Evolutionary conservation across 179 eudicot genomes (phyloP).

Genomic region (Beta corolliflora): DNA sequence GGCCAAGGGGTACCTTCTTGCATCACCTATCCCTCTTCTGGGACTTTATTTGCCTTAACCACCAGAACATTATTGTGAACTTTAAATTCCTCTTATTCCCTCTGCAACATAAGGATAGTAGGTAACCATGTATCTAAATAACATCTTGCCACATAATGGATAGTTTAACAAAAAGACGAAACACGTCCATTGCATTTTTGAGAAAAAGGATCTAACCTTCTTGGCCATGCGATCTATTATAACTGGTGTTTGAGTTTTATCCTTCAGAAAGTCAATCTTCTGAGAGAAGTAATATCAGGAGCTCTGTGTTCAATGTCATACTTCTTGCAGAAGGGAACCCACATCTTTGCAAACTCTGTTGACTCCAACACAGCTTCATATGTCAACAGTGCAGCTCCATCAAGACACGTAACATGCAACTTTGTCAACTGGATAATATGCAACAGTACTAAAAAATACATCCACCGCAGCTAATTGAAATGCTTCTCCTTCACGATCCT

Average conservation of each 20-base stretch:
- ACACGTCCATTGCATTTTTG: background rate
- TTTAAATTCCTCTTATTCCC: constrained; percentile 86
- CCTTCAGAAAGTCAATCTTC: constrained; percentile 74
- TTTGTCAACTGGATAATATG: constrained; percentile 84
- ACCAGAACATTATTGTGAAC: constrained; percentile 73
- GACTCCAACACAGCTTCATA: constrained; percentile 84
- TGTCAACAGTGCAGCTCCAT: constrained; percentile 88
- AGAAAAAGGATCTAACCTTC: constrained; percentile 50
- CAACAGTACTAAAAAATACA: constrained; percentile 85
- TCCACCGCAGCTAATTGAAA: constrained; percentile 87
- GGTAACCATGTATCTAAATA: background rate
- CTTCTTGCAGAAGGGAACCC: constrained; percentile 89
- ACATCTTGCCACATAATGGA: background rate
- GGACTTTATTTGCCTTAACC: constrained; percentile 75
- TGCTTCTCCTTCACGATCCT: constrained; percentile 81
- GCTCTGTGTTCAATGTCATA: constrained; percentile 80
- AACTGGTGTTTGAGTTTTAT: constrained; percentile 69
- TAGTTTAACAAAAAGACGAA: too few relatives aligned
- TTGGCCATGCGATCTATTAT: constrained; percentile 83
- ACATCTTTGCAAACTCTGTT: constrained; percentile 73
- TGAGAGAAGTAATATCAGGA: constrained; percentile 83
- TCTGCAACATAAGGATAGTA: constrained; percentile 36
- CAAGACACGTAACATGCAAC: constrained; percentile 83
- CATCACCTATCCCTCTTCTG: constrained; percentile 91
- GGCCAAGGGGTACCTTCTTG: constrained; percentile 97